These are phyloP conservation scores for Sodiomyces alkalinus DNA, from an alignment of 2,329 filamentous ascomycete genomes.

Conservation along the genomic window DNA sequence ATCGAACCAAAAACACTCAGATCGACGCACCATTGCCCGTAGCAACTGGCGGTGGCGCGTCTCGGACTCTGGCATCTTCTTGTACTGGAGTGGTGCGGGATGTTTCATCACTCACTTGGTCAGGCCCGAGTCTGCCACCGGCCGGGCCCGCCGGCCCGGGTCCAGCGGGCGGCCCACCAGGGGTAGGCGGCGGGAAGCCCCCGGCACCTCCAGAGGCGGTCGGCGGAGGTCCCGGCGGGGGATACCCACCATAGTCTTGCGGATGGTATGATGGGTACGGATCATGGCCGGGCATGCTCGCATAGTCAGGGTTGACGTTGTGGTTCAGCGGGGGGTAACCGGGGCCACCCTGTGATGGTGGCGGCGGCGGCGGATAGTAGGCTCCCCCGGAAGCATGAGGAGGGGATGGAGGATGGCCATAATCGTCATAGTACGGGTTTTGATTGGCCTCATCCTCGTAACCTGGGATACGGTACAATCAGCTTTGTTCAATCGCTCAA, in stretches of 20 bases:
- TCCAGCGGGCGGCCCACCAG: conserved; percentile 16
- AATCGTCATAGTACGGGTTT: conserved; percentile 19
- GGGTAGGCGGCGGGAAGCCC: conserved; percentile 15
- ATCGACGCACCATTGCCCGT: conserved; percentile 10
- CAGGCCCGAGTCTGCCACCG: conserved; percentile 19
- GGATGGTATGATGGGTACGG: conserved; percentile 24
- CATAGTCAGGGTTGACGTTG: too few relatives aligned
- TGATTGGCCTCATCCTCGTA: conserved; percentile 20
- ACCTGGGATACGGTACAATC: conserved; percentile 15
- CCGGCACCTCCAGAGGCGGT: conserved; percentile 9
- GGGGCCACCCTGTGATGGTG: too few relatives aligned
- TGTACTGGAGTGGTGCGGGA: conserved; percentile 6
- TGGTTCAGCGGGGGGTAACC: too few relatives aligned
- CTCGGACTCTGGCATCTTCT: conserved; percentile 6
- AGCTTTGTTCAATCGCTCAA: too few relatives aligned
- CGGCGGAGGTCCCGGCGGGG: conserved; percentile 16
- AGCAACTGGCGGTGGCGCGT: conserved; percentile 5
- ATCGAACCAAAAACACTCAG: conserved; percentile 6
- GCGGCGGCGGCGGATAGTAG: conserved; percentile 24
- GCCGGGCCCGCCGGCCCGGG: conserved; percentile 13
- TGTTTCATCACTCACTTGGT: conserved; percentile 27
- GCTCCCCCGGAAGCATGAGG: conserved; percentile 35
- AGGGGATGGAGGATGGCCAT: conserved; percentile 26
- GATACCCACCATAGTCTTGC: conserved; percentile 25
- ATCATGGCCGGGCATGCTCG: conserved; percentile 17